phyloP scores from a whole-genome alignment of 225 moss, liverwort and hornwort genomes.

The Pleurozium schreberi region DNA sequence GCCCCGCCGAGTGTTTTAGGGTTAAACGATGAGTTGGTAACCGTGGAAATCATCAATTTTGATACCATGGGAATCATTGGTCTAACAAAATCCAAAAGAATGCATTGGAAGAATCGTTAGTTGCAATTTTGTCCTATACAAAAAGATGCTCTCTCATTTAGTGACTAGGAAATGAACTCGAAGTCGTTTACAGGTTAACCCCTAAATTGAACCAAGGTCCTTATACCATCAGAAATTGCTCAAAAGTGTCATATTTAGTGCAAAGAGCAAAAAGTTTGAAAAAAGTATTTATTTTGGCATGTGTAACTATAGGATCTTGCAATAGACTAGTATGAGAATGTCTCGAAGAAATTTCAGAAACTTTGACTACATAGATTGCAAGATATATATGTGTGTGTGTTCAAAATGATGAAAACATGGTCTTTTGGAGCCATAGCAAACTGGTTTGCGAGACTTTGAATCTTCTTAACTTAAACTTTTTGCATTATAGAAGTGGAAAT shows the following conservation, averaged over 20 bases:
- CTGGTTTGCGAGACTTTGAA: neutral
- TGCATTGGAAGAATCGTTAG: too few relatives aligned
- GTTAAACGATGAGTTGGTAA: too few relatives aligned
- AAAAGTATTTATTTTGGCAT: neutral
- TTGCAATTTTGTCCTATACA: too few relatives aligned
- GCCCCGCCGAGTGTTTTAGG: too few relatives aligned
- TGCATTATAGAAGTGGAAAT: neutral
- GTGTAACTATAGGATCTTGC: neutral
- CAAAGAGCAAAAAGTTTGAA: neutral
- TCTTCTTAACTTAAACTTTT: neutral
- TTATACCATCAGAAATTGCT: too few relatives aligned
- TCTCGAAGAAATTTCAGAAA: neutral
- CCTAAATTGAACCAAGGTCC: neutral
- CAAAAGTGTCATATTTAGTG: too few relatives aligned
- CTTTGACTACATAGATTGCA: neutral
- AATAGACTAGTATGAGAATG: neutral
- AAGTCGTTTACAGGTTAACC: too few relatives aligned
- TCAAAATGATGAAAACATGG: neutral
- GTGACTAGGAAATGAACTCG: too few relatives aligned
- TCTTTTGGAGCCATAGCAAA: fast-evolving
- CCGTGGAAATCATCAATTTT: too few relatives aligned
- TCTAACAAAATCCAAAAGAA: too few relatives aligned
- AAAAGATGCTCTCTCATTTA: too few relatives aligned
- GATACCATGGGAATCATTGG: too few relatives aligned
- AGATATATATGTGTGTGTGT: neutral